Conservation (phyloP, 176 grass and related monocot species). For the Neostapfia colusana region DNA sequence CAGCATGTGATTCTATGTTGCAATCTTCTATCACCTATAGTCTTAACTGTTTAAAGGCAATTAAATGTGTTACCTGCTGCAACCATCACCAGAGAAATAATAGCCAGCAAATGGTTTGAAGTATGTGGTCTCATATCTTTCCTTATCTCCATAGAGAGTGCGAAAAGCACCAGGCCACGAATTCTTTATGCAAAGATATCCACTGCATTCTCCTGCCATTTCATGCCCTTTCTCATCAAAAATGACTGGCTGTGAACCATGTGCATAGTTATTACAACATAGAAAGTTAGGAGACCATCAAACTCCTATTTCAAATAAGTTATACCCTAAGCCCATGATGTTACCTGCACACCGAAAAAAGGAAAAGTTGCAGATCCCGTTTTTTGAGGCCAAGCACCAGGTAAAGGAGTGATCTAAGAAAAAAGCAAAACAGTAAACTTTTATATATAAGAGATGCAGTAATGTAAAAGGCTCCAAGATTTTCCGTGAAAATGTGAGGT, state of each 20-base stretch:
- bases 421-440: slow-evolving; percentile 21
- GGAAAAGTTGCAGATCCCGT: slow-evolving; percentile 93
- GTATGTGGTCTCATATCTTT: slow-evolving; percentile 99
- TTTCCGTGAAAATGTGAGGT: not conserved
- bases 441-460: not conserved
- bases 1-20: slow-evolving; percentile 27
- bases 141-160: slow-evolving; percentile 87
- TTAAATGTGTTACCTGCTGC: slow-evolving; percentile 62
- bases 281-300: not conserved
- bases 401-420: slow-evolving; percentile 84
- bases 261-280: slow-evolving; percentile 14
- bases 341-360: slow-evolving; percentile 95
- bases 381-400: slow-evolving; percentile 94
- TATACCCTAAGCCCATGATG: not conserved
- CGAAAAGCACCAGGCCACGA: slow-evolving; percentile 98
- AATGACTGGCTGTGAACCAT: slow-evolving; percentile 65
- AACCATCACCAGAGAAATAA: slow-evolving; percentile 97
- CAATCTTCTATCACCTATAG: slow-evolving; percentile 5
- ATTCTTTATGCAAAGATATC: slow-evolving; percentile 97
- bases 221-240: slow-evolving; percentile 94
- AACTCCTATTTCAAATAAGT: not conserved
- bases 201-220: slow-evolving; percentile 87
- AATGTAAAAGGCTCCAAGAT: slow-evolving; percentile 2
- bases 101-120: slow-evolving; percentile 96
- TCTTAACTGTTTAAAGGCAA: not conserved